phyloP scores from a whole-genome alignment of 2,329 filamentous ascomycete species.

The Phaeosphaeriaceae sp. region DNA sequence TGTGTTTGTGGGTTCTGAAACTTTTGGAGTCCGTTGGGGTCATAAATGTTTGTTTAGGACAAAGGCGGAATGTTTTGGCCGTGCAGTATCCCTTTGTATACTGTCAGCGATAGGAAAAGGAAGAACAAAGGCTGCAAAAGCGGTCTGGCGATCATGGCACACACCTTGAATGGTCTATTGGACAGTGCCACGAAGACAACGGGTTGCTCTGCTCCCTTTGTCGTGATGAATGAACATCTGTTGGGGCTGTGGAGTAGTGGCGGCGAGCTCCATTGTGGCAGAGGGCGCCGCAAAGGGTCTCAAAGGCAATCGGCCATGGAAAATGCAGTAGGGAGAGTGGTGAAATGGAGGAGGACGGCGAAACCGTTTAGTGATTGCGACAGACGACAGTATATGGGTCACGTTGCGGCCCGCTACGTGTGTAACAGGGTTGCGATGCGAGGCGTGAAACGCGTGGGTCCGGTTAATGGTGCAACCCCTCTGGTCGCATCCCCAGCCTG shows the following conservation, averaged over 20 bases:
- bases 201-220: constrained; percentile 23
- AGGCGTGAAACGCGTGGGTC: constrained; percentile 38
- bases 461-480: constrained; percentile 40
- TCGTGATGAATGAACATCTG: constrained; percentile 32
- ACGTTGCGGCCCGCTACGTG: constrained; percentile 16
- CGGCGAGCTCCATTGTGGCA: constrained; percentile 38
- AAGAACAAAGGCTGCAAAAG: constrained; percentile 6
- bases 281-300: constrained; percentile 29
- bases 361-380: background rate
- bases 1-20: constrained; percentile 3
- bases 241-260: constrained; percentile 23
- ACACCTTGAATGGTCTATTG: constrained; percentile 10
- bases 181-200: constrained; percentile 17
- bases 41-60: constrained; percentile 5
- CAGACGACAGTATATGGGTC: constrained; percentile 29
- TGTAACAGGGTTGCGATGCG: constrained; percentile 22
- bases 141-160: constrained; percentile 1
- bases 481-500: constrained; percentile 29
- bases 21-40: background rate
- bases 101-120: constrained; percentile 1
- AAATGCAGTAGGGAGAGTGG: background rate
- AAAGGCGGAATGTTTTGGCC: constrained; percentile 16
- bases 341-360: constrained; percentile 8
- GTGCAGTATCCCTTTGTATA: constrained; percentile 4
- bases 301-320: constrained; percentile 27